Evolutionary conservation across 805 yeast species (phyloP), one percentile per base, ranked within the genome.

Genomic region (Yamadazyma olivae): DNA sequence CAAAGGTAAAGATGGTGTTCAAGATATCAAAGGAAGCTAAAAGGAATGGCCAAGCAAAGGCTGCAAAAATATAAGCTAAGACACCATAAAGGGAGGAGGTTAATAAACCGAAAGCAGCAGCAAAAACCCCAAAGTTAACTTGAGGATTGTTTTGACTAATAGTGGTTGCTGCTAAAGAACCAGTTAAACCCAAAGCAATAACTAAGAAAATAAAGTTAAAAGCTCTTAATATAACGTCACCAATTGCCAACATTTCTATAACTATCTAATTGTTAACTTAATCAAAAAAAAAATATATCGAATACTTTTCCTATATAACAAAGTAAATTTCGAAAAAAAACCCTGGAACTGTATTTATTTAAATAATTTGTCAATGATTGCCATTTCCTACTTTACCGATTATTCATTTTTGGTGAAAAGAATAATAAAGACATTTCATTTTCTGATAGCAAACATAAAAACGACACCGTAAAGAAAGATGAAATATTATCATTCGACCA

Each of bases 1-100:
- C 80, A 63, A 93, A 87, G 39, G 96, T 81, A 81, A 93, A 93
- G 51, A 90, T 84, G 51, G 80, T 67, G 76, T 89, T 89, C 66
- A 93, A 71, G 70, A 88, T 82, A 73, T 93, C 99, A 57, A 87
- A 69, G 38, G 69, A 51, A 41, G 83, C 79, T 57, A 87, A 63
- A 50, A 90, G 61, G 34, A 86, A 62, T 49, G 98, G 98, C 83
- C 95, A 85, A 28, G 95, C 95, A 44, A 91, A 72, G 52, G 79
- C 79, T 42, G 80, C 77, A 49, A 87, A 54, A 52, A 93, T 79
- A 70, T 75, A 79, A 26, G 97, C 96, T 35, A 75, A 59, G 22
- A 82, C 49, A 42, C 95, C 95, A 59, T 85, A 88, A 52, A 93
- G 57, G 22, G 87, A 73, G 30, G 93, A 86, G 38, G 91, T 79